phyloP scores from a whole-genome alignment of 805 yeast species.

The Brettanomyces sp. region DNA sequence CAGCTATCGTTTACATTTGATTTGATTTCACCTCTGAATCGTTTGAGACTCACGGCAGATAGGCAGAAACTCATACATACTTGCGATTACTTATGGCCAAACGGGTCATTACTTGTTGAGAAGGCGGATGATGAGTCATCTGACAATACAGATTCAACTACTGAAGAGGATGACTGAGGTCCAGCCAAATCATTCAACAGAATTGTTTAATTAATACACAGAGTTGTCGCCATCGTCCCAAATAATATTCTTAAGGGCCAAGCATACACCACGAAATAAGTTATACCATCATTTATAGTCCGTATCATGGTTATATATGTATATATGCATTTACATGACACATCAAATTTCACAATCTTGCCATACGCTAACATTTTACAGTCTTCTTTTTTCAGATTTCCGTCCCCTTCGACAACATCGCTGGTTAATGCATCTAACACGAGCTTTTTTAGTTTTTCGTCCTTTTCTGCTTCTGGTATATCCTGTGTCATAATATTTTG shows the following conservation, averaged over 20 bases:
- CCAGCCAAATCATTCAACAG: too few relatives aligned
- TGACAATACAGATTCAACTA: constrained; percentile 7
- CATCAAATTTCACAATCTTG: background rate
- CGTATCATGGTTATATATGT: background rate
- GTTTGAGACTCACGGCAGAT: constrained; percentile 20
- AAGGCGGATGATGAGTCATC: constrained; percentile 7
- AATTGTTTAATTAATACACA: too few relatives aligned
- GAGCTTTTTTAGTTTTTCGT: constrained; percentile 61
- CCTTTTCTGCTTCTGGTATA: constrained; percentile 65
- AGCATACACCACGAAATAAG: too few relatives aligned
- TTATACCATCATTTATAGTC: too few relatives aligned
- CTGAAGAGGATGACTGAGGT: constrained; percentile 1
- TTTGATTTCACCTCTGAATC: constrained; percentile 27
- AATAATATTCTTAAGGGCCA: too few relatives aligned
- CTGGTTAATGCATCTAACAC: constrained; percentile 58
- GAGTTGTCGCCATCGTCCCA: too few relatives aligned
- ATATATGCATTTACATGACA: background rate
- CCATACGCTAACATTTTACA: constrained; percentile 1
- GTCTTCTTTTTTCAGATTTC: constrained; percentile 8
- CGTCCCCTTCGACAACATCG: constrained; percentile 14
- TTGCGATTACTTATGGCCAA: constrained; percentile 27
- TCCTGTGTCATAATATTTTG: constrained; percentile 47
- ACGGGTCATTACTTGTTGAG: constrained; percentile 28
- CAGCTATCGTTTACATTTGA: constrained; percentile 23
- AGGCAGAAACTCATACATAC: constrained; percentile 11